Percentiles rank a stretch among this genome's conserved stretches.
Conservation (phyloP, 306 rosid species). For the Fragaria iinumae region DNA sequence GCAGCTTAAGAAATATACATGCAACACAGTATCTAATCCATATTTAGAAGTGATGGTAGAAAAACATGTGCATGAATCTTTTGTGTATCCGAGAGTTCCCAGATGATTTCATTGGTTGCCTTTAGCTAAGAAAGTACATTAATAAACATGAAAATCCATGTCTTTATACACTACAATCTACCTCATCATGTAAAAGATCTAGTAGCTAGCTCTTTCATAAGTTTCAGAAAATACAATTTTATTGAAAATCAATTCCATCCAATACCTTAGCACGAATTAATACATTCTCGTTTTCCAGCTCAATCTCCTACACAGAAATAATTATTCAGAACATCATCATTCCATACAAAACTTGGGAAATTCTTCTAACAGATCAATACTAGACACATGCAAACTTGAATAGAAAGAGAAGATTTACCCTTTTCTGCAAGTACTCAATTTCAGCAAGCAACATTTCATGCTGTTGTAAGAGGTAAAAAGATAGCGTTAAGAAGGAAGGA, state of each 20-base stretch:
- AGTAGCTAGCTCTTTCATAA: not conserved
- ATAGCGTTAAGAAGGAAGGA: not conserved
- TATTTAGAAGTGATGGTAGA: not conserved
- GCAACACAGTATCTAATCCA: not conserved
- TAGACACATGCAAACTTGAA: not conserved
- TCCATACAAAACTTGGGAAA: not conserved
- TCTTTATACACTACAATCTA: not conserved
- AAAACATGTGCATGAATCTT: not conserved
- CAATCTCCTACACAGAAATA: slow-evolving; percentile 52
- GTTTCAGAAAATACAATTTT: not conserved
- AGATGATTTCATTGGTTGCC: not conserved
- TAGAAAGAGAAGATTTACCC: slow-evolving; percentile 36
- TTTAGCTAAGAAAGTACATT: not conserved
- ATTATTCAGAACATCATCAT: not conserved
- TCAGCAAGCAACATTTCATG: slow-evolving; percentile 81
- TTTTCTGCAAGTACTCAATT: slow-evolving; percentile 79
- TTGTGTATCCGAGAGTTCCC: not conserved
- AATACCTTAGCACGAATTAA: slow-evolving; percentile 79
- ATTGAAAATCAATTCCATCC: not conserved
- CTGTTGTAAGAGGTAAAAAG: slow-evolving; percentile 29
- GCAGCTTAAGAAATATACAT: not conserved
- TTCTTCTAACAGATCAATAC: not conserved
- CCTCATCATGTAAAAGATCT: not conserved
- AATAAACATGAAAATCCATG: not conserved
- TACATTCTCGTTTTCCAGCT: slow-evolving; percentile 82